Conservation (phyloP, 768 basidiomycete genomes). For the Agrocybe pediades region DNA sequence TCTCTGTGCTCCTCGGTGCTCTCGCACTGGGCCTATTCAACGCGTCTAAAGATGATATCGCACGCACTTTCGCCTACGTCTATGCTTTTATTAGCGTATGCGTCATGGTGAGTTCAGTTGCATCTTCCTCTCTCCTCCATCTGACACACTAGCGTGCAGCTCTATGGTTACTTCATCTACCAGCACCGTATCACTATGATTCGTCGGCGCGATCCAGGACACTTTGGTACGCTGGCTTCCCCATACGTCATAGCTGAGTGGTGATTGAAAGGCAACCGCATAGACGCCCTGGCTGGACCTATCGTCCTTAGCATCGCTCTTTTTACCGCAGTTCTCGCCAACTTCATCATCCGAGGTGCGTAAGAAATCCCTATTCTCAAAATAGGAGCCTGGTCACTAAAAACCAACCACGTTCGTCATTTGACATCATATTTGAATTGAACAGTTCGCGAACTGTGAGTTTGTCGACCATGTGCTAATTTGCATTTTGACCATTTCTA, state of each 20-base stretch:
- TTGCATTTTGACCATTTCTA: not conserved
- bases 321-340: conserved; percentile 85
- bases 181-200: conserved; percentile 92
- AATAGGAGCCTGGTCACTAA: conserved; percentile 4
- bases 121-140: not conserved
- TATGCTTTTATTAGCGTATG: conserved; percentile 82
- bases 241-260: not conserved
- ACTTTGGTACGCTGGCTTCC: conserved; percentile 66
- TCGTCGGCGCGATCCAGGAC: conserved; percentile 81
- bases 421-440: conserved; percentile 8
- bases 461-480: not conserved
- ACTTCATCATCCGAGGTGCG: conserved; percentile 86
- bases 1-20: conserved; percentile 80
- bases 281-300: conserved; percentile 85
- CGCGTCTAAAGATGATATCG: conserved; percentile 71
- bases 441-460: conserved; percentile 64
- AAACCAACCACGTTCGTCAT: conserved; percentile 10
- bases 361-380: conserved; percentile 8
- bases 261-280: not conserved
- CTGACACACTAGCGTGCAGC: conserved; percentile 35
- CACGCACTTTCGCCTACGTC: conserved; percentile 75
- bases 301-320: conserved; percentile 78
- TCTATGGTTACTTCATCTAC: conserved; percentile 87
- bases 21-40: conserved; percentile 90
- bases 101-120: conserved; percentile 51